Base-by-base conservation (phyloP, 768 basidiomycete species). In the Rhodosporidiobolus odoratus region DNA sequence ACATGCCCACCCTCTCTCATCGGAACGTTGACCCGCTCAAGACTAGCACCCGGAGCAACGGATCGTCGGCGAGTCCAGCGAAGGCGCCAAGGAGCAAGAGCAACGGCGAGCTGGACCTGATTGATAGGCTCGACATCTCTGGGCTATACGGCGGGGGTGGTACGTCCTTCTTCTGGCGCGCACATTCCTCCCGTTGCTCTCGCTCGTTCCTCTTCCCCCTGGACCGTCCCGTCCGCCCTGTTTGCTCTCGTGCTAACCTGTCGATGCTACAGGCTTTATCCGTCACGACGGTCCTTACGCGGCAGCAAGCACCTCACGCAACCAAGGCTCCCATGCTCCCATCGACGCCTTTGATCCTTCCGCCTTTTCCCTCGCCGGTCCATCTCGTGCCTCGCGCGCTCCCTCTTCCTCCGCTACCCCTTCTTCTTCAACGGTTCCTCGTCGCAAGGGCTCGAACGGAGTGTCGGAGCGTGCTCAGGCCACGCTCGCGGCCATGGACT, bases 251-350 rank as follows among this genome's bases (percentile, higher is more conserved):
- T n/a, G n/a, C n/a, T n/a, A n/a, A n/a, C n/a, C n/a, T n/a, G 2
- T 12, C 30, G 2, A 4, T 12, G n/a, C 38, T 2, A 17, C 64
- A 74, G 74, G 63, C n/a, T 69, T 75, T 38, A 30, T 63, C 16
- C 74, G 74, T 0, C 74, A 75, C 62, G 74, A 75, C 9, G 74
- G 74, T 16, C 74, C 74, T 13, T 75, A 69, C 58, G 74, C 74
- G 7, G 74, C 74, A 9, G 74, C 74, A 2, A 65, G 69, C 21
- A 56, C 59, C 0, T 52, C 56, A 23, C 66, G 67, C 25, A 72
- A 62, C 38, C 65, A 62, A 32, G 74, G 70, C 30, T 57, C 52
- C 3, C 54, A 58, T 34, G 74, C 74, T 1, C 74, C 74, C 37
- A 72, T 72, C 61, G 64, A 62, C 60, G 74, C 74, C 6, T 72